Conservation (phyloP, 169 alveolate species). For the Plasmodium gonderi region DNA sequence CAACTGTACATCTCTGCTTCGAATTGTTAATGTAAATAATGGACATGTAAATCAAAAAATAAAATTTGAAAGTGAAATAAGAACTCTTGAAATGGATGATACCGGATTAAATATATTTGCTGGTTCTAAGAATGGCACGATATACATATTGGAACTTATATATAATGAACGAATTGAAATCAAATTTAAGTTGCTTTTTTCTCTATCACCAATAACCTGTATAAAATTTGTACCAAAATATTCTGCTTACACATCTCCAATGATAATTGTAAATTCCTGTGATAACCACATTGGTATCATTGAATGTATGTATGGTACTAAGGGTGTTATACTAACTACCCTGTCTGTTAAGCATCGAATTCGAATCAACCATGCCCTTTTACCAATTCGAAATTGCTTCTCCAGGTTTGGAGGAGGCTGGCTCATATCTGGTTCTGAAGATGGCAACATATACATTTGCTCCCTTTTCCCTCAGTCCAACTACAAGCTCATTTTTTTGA, state of each 20-base stretch:
- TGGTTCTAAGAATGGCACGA: slow-evolving; percentile 86
- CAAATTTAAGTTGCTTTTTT: slow-evolving; percentile 33
- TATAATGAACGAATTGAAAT: slow-evolving; percentile 75
- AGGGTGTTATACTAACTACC: slow-evolving; percentile 73
- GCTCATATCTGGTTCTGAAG: slow-evolving; percentile 87
- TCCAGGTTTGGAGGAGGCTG: slow-evolving; percentile 86
- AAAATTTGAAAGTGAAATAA: slow-evolving; percentile 85
- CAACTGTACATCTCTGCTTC: slow-evolving; percentile 85
- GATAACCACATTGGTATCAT: slow-evolving; percentile 86
- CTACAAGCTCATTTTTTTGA: slow-evolving; percentile 32
- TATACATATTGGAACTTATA: slow-evolving; percentile 83
- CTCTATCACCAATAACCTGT: slow-evolving; percentile 82
- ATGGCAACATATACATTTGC: slow-evolving; percentile 80
- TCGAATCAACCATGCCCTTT: slow-evolving; percentile 80
- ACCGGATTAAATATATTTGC: slow-evolving; percentile 88
- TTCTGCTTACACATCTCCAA: slow-evolving; percentile 74
- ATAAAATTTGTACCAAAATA: slow-evolving; percentile 82
- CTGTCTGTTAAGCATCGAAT: slow-evolving; percentile 75
- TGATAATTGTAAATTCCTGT: slow-evolving; percentile 83
- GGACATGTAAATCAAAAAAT: slow-evolving; percentile 88
- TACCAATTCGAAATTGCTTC: slow-evolving; percentile 82
- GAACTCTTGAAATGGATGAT: slow-evolving; percentile 88
- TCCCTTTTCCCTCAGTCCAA: slow-evolving; percentile 76
- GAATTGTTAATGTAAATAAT: slow-evolving; percentile 86
- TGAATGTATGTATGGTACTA: slow-evolving; percentile 83